phyloP scores from a whole-genome alignment of 345 rosid species.

The Citrus sinensis region DNA sequence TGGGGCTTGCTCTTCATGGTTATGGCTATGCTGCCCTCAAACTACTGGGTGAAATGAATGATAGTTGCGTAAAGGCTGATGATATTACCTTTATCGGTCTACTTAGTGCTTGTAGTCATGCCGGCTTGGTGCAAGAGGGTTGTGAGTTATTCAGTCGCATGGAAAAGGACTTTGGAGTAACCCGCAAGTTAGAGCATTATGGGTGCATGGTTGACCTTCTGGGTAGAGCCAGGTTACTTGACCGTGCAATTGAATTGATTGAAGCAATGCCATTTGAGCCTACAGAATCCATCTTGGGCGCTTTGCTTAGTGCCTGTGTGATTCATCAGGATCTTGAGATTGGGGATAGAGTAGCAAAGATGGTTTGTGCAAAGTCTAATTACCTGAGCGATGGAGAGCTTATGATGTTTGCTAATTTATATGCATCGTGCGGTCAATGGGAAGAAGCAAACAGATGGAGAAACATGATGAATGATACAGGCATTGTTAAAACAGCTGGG shows the following conservation, averaged over 20 bases:
- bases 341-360: constrained; percentile 13
- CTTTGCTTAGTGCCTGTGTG: constrained; percentile 31
- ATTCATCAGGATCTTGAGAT: constrained; percentile 21
- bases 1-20: constrained; percentile 23
- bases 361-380: constrained; percentile 3
- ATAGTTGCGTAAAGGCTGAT: not conserved
- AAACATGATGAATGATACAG: constrained; percentile 21
- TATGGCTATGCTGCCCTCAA: constrained; percentile 21
- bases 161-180: constrained; percentile 20
- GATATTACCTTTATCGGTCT: constrained; percentile 24
- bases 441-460: constrained; percentile 21
- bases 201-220: constrained; percentile 31
- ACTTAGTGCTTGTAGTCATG: constrained; percentile 29
- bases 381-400: constrained; percentile 26
- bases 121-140: constrained; percentile 28
- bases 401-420: constrained; percentile 24
- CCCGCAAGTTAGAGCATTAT: constrained; percentile 26
- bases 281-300: constrained; percentile 23
- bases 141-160: constrained; percentile 14
- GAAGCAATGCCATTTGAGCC: constrained; percentile 25
- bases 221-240: constrained; percentile 11
- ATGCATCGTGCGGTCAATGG: constrained; percentile 23
- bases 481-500: constrained; percentile 24
- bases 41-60: constrained; percentile 12
- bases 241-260: constrained; percentile 13